These are phyloP conservation scores for Boeremia exigua DNA, from an alignment of 2,329 filamentous ascomycete species.

Conservation along the genomic window DNA sequence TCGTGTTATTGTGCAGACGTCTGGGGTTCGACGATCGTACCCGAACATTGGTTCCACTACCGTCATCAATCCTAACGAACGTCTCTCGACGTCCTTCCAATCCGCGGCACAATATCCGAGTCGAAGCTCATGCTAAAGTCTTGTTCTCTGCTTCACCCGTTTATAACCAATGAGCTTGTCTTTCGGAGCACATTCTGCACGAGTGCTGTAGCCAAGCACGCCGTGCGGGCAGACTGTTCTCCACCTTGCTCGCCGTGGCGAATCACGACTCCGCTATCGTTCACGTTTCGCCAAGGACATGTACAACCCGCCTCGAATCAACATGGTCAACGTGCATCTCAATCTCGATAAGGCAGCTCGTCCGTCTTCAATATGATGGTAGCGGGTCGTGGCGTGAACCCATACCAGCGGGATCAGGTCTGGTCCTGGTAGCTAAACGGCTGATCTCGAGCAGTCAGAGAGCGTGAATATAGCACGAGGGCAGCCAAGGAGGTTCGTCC, in stretches of 20 bases:
- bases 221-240: conserved; percentile 8
- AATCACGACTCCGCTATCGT: conserved; percentile 23
- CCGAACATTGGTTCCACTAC: neutral
- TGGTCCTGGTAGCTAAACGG: conserved; percentile 27
- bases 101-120: conserved; percentile 8
- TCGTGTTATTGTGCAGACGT: neutral
- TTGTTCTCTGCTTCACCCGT: neutral
- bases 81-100: neutral
- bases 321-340: conserved; percentile 21
- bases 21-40: neutral
- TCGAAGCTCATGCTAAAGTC: conserved; percentile 14
- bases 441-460: conserved; percentile 40
- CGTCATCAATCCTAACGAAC: neutral
- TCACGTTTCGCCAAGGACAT: conserved; percentile 34
- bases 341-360: conserved; percentile 36
- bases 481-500: conserved; percentile 20
- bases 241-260: conserved; percentile 8
- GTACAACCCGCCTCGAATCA: conserved; percentile 10
- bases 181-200: conserved; percentile 16
- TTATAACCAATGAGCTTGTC: neutral
- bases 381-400: conserved; percentile 25
- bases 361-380: conserved; percentile 24
- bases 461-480: conserved; percentile 37
- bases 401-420: conserved; percentile 24
- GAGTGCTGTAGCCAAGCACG: conserved; percentile 23